Base-by-base conservation (phyloP, 805 yeast genomes). In the Cyberlindnera maclurae region DNA sequence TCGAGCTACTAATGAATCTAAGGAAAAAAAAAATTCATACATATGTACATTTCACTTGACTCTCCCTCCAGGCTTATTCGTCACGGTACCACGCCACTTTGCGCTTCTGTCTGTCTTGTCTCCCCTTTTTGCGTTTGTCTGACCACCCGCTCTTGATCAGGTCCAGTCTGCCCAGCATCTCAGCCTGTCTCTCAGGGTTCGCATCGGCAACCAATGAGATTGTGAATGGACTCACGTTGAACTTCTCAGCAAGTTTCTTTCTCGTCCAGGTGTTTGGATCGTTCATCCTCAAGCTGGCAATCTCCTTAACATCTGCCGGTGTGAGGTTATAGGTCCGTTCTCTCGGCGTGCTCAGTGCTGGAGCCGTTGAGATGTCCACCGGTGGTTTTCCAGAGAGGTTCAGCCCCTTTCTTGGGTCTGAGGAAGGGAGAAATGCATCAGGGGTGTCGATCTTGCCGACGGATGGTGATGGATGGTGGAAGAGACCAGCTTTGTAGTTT, bases 241-340 rank as follows among this genome's bases (percentile, higher is more conserved):
- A 86, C 58, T 76, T 67, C 44, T 67, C 61, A 11, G 88, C 86
- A 39, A 85, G 66, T 12, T 67, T 70, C 39, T 72, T 68, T 45
- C 82, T 70, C 12, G 87, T 77, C 76, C 85, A 77, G 33, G 60
- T 65, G 22, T 62, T 64, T 1, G 93, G 90, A 50, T 83, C 75
- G 29, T 62, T 55, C 12, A 49, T 42, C 52, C 94, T 73, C 47
- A 82, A 64, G 31, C 62, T 51, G 46, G 65, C 65, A 40, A 85
- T 81, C 58, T 82, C 77, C 26, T 58, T 59, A 11, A 77, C 75
- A 22, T 77, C 75, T 26, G 67, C 71, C 10, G 77, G 77, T 5
- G 77, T 72, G 41, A 84, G 61, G 42, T 74, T 73, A 54, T 79
- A 76, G 20, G 62, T 62, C 46, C 72, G 71, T 12, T 63, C 64